Conservation (phyloP, 495 filamentous ascomycete genomes). For the Copromyces sp. region DNA sequence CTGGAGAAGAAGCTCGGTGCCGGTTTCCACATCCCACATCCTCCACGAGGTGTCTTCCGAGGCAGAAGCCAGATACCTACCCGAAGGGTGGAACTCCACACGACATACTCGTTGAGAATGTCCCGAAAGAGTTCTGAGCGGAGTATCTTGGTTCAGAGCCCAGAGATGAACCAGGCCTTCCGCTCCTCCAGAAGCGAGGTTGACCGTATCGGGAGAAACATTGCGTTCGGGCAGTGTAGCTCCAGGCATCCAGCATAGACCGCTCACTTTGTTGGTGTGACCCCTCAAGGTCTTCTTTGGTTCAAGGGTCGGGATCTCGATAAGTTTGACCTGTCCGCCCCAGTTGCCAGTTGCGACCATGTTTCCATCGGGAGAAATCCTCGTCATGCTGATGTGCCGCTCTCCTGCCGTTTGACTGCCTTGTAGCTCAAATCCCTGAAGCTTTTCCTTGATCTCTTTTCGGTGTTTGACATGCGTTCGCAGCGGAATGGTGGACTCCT, state of each 20-base stretch:
- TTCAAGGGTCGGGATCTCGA: constrained; percentile 73
- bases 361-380: constrained; percentile 80
- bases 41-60: constrained; percentile 97
- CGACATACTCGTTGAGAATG: constrained; percentile 82
- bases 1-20: constrained; percentile 75
- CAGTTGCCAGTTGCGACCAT: constrained; percentile 84
- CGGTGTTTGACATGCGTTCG: constrained; percentile 85
- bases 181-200: constrained; percentile 83
- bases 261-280: constrained; percentile 80
- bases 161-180: constrained; percentile 87
- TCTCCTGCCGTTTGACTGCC: constrained; percentile 90
- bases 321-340: constrained; percentile 76
- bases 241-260: constrained; percentile 79
- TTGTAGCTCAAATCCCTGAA: constrained; percentile 76
- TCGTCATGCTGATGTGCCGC: constrained; percentile 75
- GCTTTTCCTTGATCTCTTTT: constrained; percentile 74
- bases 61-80: constrained; percentile 81
- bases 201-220: constrained; percentile 64
- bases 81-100: constrained; percentile 90
- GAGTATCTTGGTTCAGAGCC: constrained; percentile 75
- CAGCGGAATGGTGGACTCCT: constrained; percentile 71
- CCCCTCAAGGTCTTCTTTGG: constrained; percentile 63
- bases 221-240: constrained; percentile 61
- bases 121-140: constrained; percentile 71
- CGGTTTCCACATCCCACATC: constrained; percentile 85